These are phyloP conservation scores for Pleurotus djamor DNA, from an alignment of 768 basidiomycete genomes.

Conservation along the genomic window DNA sequence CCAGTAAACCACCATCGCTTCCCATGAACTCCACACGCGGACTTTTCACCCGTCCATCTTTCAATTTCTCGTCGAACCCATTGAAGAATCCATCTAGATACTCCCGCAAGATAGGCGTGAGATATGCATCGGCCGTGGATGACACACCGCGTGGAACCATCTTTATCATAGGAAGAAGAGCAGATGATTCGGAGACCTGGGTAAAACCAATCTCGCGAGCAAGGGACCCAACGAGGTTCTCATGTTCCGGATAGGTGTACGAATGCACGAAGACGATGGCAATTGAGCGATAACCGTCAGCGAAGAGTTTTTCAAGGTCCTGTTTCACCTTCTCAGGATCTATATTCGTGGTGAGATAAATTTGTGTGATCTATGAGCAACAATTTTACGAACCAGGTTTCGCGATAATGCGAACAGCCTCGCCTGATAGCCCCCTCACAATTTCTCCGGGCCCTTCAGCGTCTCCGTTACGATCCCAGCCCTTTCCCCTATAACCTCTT, in stretches of 20 bases:
- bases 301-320: slow-evolving; percentile 71
- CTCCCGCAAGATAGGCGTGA: slow-evolving; percentile 81
- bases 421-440: slow-evolving; percentile 81
- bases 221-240: slow-evolving; percentile 64
- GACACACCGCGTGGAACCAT: slow-evolving; percentile 93
- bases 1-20: slow-evolving; percentile 85
- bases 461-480: slow-evolving; percentile 67
- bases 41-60: slow-evolving; percentile 53
- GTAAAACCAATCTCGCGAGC: slow-evolving; percentile 84
- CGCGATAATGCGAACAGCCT: slow-evolving; percentile 82
- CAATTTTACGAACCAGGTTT: slow-evolving; percentile 49
- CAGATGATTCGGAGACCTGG: slow-evolving; percentile 86
- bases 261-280: slow-evolving; percentile 92
- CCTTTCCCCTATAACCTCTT: slow-evolving; percentile 72
- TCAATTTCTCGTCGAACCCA: slow-evolving; percentile 79
- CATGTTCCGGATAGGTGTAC: slow-evolving; percentile 89
- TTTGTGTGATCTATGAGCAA: neutral
- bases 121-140: slow-evolving; percentile 92
- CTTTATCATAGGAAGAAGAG: slow-evolving; percentile 92
- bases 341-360: slow-evolving; percentile 17
- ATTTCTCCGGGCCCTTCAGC: slow-evolving; percentile 83
- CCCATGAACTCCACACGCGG: slow-evolving; percentile 95
- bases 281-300: slow-evolving; percentile 82
- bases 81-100: slow-evolving; percentile 92
- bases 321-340: slow-evolving; percentile 51